phyloP scores from a whole-genome alignment of 305 asterid genomes.

The Solanum chacoense region DNA sequence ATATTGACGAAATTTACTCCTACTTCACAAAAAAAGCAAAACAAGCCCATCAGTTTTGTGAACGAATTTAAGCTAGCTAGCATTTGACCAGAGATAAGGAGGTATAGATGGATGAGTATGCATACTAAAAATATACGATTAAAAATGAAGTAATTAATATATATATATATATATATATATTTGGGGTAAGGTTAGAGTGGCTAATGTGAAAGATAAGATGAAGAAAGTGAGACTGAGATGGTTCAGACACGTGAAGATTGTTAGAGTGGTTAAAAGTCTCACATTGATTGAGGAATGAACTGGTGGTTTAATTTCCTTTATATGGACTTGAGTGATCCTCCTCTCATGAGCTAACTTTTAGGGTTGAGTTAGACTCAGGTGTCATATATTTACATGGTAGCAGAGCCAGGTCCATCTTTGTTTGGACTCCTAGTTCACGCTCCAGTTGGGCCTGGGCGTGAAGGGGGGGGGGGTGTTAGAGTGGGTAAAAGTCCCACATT shows the following conservation, averaged over 20 bases:
- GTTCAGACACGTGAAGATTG: not conserved
- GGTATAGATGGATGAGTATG: not conserved
- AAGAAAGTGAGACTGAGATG: not conserved
- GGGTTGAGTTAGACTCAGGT: not conserved
- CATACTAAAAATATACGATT: not conserved
- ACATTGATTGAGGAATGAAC: not conserved
- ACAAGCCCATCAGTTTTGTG: not conserved
- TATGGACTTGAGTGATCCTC: not conserved
- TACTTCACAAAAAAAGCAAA: not conserved
- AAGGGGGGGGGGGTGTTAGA: not conserved
- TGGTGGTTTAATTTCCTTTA: too few relatives aligned
- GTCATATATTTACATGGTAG: not conserved
- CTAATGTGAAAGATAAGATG: not conserved
- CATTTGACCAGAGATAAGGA: not conserved
- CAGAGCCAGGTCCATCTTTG: not conserved
- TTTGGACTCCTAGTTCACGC: accelerated
- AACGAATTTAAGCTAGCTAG: not conserved
- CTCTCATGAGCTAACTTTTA: accelerated
- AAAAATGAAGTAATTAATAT: not conserved
- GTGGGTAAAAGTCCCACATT: not conserved
- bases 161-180: too few relatives aligned
- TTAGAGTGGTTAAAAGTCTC: not conserved
- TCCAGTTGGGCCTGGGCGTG: not conserved
- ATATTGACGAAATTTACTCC: not conserved
- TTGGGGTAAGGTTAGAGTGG: not conserved